Evolutionary conservation across 2,329 filamentous ascomycete genomes (phyloP), one percentile per base, ranked within the genome.

Genomic region (Diaporthe ilicicola): DNA sequence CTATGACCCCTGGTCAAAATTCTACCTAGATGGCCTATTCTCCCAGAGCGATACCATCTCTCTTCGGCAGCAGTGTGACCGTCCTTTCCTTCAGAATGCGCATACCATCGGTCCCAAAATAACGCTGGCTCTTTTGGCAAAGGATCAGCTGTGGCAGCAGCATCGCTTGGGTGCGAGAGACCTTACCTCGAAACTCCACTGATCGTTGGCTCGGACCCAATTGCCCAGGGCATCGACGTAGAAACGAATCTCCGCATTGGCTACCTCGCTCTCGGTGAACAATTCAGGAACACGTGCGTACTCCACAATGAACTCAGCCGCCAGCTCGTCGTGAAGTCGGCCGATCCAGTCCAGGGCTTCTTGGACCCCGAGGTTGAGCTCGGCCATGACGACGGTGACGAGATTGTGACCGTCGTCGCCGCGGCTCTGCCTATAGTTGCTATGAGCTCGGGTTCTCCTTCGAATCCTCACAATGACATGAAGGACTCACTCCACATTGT

Each of bases 131-230:
- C 39, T 42, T 13, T 42, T 42, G 39, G 10, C 10, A 42, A 4
- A 15, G 19, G 15, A 42, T 42, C 19, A 42, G 39, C 6, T 2
- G 19, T 17, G 6, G 15, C 5, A 17, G 15, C 10, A 42, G 15
- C 15, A 42, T 15, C 39, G 39, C 10, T 12, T 42, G 39, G 15
- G 19, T 42, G 39, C 19, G 39, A 15, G 39, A 42, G 15, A 42
- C 10, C 39, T 5, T 42, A 42, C 39, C 87, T 73, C 87, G 37
- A 69, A 76, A 29, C 74, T 76, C 76, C 77, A 78, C 34, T 76
- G 73, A n/a, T 74, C 71, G 59, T 73, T 74, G 32, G 68, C 76
- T 1, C 73, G 70, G 17, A 75, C 73, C 69, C 75, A 77, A 34
- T 77, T 73, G 7, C 70, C 77, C 17, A 78, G 53, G 8, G 74